These are phyloP conservation scores for Umbelopsis vinacea DNA, from an alignment of 192 early-diverging fungal genomes.

Conservation along the genomic window DNA sequence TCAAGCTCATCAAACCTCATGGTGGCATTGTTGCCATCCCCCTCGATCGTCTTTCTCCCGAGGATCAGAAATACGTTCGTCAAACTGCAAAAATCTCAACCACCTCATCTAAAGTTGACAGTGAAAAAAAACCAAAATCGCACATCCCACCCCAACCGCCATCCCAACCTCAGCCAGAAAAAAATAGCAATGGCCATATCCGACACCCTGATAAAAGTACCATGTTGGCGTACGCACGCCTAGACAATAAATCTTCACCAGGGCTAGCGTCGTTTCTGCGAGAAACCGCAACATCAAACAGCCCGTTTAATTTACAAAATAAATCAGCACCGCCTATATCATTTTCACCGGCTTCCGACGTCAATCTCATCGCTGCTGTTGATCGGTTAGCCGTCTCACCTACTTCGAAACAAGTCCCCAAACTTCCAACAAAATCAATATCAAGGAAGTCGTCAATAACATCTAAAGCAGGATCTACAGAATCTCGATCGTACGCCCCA, in stretches of 20 bases:
- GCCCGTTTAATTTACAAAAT: neutral
- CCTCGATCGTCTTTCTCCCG: neutral
- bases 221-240: constrained; percentile 1
- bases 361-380: constrained; percentile 1
- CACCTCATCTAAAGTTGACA: neutral
- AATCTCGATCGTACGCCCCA: neutral
- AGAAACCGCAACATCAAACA: neutral
- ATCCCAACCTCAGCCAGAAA: constrained; percentile 6
- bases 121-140: neutral
- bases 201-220: neutral
- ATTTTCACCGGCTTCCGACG: neutral
- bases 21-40: constrained; percentile 19
- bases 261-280: constrained; percentile 12
- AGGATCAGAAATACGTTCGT: constrained; percentile 6
- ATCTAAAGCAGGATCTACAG: neutral
- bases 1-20: constrained; percentile 18
- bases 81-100: neutral
- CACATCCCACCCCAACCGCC: neutral
- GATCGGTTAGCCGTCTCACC: constrained; percentile 2
- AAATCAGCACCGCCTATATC: neutral
- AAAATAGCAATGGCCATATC: neutral
- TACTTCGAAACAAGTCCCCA: neutral
- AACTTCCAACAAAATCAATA: neutral
- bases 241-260: neutral
- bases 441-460: neutral